A percentile compares a stretch with the other conserved stretches of the same genome.
phyloP scores from a whole-genome alignment of 495 filamentous ascomycete species.

The Lichina pygmaea region DNA sequence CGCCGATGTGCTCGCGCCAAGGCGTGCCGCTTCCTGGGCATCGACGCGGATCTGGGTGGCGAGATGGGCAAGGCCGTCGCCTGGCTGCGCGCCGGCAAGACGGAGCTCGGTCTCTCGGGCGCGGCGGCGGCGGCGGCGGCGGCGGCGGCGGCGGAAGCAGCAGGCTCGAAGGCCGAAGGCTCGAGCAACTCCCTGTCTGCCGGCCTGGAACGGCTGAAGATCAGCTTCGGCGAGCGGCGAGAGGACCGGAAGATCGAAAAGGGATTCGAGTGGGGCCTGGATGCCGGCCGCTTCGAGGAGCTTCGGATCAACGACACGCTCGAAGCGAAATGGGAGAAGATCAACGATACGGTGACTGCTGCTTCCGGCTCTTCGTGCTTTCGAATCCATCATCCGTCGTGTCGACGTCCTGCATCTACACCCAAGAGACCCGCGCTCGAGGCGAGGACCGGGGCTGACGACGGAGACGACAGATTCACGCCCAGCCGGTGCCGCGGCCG shows the following conservation, averaged over 20 bases:
- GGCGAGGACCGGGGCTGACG: not conserved
- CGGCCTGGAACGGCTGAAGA: constrained; percentile 29
- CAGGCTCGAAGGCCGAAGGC: constrained; percentile 18
- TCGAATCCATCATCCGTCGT: not conserved
- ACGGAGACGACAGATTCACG: constrained; percentile 33
- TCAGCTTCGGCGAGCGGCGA: constrained; percentile 37
- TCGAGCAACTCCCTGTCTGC: constrained; percentile 14
- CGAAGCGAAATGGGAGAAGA: constrained; percentile 67
- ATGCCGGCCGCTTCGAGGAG: constrained; percentile 68
- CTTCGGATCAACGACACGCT: constrained; percentile 64
- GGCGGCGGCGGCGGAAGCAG: constrained; percentile 14
- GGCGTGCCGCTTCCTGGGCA: constrained; percentile 68
- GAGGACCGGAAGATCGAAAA: constrained; percentile 45
- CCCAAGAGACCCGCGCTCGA: not conserved
- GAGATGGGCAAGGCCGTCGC: constrained; percentile 60
- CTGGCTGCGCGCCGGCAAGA: constrained; percentile 50
- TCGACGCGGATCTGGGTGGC: constrained; percentile 62
- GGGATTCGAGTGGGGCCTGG: constrained; percentile 46
- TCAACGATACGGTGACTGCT: constrained; percentile 66
- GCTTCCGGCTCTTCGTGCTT: not conserved
- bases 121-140: constrained; percentile 2
- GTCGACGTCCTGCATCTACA: not conserved
- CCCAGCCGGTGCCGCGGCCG: constrained; percentile 45
- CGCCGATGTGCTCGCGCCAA: constrained; percentile 46
- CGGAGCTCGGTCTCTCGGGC: constrained; percentile 26